A percentile compares a stretch with the other conserved stretches of the same genome.
Evolutionary conservation across 2,329 filamentous ascomycete genomes (phyloP).

Genomic region (Zymoseptoria passerinii): DNA sequence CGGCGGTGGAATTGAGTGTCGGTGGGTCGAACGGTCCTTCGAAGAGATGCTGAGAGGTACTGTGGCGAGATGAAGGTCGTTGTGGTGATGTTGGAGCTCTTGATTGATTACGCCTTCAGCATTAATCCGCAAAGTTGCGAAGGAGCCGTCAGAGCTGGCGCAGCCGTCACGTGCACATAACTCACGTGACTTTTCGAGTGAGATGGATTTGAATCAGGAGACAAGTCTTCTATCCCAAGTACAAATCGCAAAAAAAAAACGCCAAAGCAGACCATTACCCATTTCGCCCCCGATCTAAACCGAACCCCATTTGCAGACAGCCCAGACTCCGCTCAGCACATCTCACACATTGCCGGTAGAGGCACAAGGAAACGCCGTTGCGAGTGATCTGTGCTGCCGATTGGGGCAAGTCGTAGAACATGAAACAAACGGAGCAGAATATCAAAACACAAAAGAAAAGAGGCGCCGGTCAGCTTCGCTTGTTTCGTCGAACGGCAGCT

Average conservation of each 20-base stretch:
- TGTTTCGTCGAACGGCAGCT: not conserved
- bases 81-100: not conserved
- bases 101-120: not conserved
- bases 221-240: not conserved
- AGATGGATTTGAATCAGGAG: no score
- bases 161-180: no score
- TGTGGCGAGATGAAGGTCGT: not conserved
- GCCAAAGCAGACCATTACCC: not conserved
- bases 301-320: not conserved
- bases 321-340: no score
- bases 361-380: not conserved
- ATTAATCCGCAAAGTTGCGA: no score
- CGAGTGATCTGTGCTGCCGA: not conserved
- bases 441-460: not conserved
- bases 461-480: not conserved
- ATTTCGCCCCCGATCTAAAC: not conserved
- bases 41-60: not conserved
- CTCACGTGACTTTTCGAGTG: no score
- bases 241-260: not conserved
- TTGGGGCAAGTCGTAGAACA: not conserved
- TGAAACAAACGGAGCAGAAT: not conserved
- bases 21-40: not conserved
- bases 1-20: constrained; percentile 30
- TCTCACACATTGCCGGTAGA: not conserved
- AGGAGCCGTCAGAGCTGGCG: no score